Evolutionary conservation across 305 asterid species (phyloP), one percentile per base, ranked within the genome.

Genomic region (Striga hermonthica): DNA sequence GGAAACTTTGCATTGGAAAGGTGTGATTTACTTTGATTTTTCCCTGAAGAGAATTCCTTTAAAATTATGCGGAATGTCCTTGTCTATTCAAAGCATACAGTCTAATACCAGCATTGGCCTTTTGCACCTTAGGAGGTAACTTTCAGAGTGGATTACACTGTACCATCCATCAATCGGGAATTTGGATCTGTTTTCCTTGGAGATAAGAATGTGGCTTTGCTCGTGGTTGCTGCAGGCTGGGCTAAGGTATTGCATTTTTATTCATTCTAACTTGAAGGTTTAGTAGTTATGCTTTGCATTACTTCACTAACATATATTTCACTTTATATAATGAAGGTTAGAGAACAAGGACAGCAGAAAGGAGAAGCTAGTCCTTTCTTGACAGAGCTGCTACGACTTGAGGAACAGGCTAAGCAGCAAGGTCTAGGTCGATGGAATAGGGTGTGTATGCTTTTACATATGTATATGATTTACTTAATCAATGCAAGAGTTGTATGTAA

Each of bases 401-500:
- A 94, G 76, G 97, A 91, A 61, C 90, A 80, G 78, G 99, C 99
- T 75, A 88, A 85, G 77, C 79, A 83, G 69, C 91, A 88, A 80
- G 98, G 98, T 65, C 78, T 87, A n/a, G 99, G 99, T 57, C 94
- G 91, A 54, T 94, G 99, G 98, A 85, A 76, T 82, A 83, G 85
- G 91, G 99, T 94, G 54, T 8, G 87, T 77, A 48, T 59, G 63
- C 31, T 31, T 71, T 66, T 73, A 34, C 40, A 48, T 31, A 41
- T 22, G 31, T 43, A 7, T n/a, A 16, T 67, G 31, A 22, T 22
- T 22, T 22, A 22, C 31, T 22, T 22, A 2, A 22, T 22, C 31
- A 22, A 22, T 22, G 31, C 31, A 22, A 22, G 31, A 22, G 31
- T 22, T 22, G 31, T 22, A 22, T 22, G 1, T 1, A 22, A 22